Evolutionary conservation across 1,284 basidiomycete species (phyloP), one percentile per base, ranked within the genome.

Genomic region (Sphagnurus paluster): DNA sequence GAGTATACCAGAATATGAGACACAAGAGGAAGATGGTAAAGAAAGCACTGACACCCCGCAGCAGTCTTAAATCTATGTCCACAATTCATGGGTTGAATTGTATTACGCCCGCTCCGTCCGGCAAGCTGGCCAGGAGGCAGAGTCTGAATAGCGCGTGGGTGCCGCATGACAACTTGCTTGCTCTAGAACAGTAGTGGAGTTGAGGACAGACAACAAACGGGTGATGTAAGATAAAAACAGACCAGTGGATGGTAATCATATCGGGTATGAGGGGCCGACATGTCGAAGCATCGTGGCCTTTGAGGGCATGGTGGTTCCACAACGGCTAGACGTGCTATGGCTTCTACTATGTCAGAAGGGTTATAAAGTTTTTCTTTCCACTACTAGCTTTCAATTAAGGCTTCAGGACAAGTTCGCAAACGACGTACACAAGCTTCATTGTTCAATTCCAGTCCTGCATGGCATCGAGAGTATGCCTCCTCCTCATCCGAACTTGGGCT

Each of bases 41-140:
- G 29, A 30, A 36, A 17, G 16, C 38, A 46, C 37, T 46, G n/a
- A 63, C 56, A 57, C 45, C 67, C 68, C 2, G 68, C 60, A 2
- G 67, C 58, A 36, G 57, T 49, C 48, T 65, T 63, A 41, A 66
- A 63, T 1, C 58, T 56, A 19, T 50, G 36, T 5, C 48, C 38
- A 30, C 43, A 34, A 8, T 53, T 54, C 42, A 63, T 51, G 43
- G 57, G 41, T 42, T 53, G 39, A 39, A 56, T 2, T 29, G 20
- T 39, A 44, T 39, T 21, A 16, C 39, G 23, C n/a, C 25, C 26
- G 14, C 19, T 39, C 23, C 32, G 36, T 33, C 42, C 46, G 32
- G 17, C 40, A 17, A 42, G 30, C 19, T 36, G 38, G 9, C 35
- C 8, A 14, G 45, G 44, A 14, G 39, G 42, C 16, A 44, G 25